Conservation (phyloP, 805 yeast genomes). For the Schizosaccharomyces octosporus region DNA sequence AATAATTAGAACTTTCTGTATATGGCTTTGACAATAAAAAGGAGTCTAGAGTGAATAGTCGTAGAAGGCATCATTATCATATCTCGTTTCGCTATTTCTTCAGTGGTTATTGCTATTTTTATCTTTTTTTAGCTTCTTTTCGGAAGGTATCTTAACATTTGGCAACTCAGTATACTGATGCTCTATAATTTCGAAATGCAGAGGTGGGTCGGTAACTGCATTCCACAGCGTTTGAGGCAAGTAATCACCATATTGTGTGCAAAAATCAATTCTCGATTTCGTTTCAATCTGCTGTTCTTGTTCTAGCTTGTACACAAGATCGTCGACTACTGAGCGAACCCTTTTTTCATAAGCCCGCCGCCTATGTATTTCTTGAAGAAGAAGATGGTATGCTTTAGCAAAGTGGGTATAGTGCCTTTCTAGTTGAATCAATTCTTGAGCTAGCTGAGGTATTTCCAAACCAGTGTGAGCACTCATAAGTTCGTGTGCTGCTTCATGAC, state of each 20-base stretch:
- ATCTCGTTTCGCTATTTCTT: no score
- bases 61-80: no score
- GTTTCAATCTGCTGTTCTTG: not conserved
- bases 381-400: not conserved
- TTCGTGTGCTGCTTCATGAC: not conserved
- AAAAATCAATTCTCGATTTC: not conserved
- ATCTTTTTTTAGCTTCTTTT: not conserved
- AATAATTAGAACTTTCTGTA: no score
- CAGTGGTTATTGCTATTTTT: no score
- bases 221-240: not conserved
- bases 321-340: not conserved
- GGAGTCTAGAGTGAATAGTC: no score
- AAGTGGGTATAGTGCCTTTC: not conserved
- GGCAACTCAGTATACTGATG: not conserved
- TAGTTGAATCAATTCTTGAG: not conserved
- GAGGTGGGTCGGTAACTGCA: not conserved
- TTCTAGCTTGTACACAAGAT: not conserved
- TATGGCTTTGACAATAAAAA: no score
- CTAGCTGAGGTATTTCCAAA: not conserved
- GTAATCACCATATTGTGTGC: not conserved
- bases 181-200: not conserved
- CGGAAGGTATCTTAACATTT: not conserved
- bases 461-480: not conserved
- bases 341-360: not conserved
- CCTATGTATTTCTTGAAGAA: not conserved